A percentile compares a stretch with the other conserved stretches of the same genome.
Conservation (phyloP, 352 stramenopile species). For the Blastocystis sp. region DNA sequence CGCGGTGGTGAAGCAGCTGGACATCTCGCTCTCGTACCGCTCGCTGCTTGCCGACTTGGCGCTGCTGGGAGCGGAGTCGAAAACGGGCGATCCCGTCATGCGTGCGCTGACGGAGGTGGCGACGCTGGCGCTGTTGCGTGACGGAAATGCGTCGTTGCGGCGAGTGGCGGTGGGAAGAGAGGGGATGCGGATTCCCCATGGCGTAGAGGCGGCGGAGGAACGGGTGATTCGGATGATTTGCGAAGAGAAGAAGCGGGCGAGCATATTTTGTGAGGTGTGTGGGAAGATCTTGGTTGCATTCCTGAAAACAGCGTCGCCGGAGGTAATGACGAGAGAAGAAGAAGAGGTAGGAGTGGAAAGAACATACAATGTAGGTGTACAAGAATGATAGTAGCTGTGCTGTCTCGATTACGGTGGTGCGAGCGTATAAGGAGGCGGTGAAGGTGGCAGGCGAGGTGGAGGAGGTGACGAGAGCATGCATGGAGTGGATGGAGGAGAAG, state of each 20-base stretch:
- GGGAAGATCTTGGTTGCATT: background rate
- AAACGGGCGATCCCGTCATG: no score
- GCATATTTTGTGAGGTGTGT: background rate
- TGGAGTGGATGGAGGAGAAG: background rate
- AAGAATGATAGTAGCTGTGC: slow-evolving; percentile 42
- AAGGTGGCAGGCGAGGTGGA: background rate
- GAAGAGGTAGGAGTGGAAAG: background rate
- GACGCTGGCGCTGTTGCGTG: background rate
- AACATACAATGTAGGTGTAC: background rate
- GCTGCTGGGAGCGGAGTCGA: no score
- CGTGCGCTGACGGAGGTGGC: no score
- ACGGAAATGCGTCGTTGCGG: background rate
- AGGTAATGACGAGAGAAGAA: background rate
- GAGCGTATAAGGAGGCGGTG: background rate
- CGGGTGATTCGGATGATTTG: background rate
- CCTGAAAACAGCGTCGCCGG: background rate
- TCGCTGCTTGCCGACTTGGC: background rate
- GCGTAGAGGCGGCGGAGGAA: background rate
- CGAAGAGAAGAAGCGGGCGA: background rate
- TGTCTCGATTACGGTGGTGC: background rate
- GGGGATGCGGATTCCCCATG: background rate
- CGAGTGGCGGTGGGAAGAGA: background rate
- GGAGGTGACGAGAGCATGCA: background rate
- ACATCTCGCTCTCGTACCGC: slow-evolving; percentile 36
- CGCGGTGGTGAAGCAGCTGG: background rate